phyloP scores from a whole-genome alignment of 2,329 filamentous ascomycete species.

The Cercospora nicotianae region DNA sequence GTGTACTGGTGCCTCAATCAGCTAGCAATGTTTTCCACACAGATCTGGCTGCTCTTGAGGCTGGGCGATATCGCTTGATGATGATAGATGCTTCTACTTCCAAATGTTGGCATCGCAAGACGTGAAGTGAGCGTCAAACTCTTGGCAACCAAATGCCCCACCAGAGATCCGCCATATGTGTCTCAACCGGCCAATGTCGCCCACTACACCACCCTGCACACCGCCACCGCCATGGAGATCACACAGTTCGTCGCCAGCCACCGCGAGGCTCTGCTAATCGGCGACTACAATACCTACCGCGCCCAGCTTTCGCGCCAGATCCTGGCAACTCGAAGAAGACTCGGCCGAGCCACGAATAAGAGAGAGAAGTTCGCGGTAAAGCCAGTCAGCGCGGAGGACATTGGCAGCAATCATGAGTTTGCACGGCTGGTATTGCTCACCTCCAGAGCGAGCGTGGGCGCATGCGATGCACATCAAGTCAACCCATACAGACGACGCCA shows the following conservation, averaged over 20 bases:
- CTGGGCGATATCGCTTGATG: not conserved
- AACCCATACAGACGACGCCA: conserved; percentile 71
- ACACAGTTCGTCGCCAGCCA: conserved; percentile 78
- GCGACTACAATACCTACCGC: conserved; percentile 85
- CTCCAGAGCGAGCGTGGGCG: conserved; percentile 90
- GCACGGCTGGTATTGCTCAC: conserved; percentile 77
- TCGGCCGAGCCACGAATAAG: conserved; percentile 79
- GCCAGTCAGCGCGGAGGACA: conserved; percentile 70
- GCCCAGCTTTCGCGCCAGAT: conserved; percentile 76
- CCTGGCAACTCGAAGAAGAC: conserved; percentile 78
- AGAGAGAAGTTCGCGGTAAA: conserved; percentile 81
- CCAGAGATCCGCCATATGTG: conserved; percentile 3
- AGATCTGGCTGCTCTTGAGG: no score
- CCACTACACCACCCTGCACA: not conserved
- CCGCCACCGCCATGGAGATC: conserved; percentile 70
- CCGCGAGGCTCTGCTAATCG: conserved; percentile 81
- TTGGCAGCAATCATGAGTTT: conserved; percentile 75
- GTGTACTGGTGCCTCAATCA: not conserved
- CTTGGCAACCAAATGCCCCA: conserved; percentile 7
- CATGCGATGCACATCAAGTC: conserved; percentile 95
- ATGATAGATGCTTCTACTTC: not conserved
- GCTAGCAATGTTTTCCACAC: no score
- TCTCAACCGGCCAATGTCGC: not conserved
- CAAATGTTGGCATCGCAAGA: not conserved
- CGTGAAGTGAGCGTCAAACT: not conserved